Percentiles rank a stretch among this genome's conserved stretches.
Conservation (phyloP, 2,329 filamentous ascomycete genomes). For the Clonostachys sp. region DNA sequence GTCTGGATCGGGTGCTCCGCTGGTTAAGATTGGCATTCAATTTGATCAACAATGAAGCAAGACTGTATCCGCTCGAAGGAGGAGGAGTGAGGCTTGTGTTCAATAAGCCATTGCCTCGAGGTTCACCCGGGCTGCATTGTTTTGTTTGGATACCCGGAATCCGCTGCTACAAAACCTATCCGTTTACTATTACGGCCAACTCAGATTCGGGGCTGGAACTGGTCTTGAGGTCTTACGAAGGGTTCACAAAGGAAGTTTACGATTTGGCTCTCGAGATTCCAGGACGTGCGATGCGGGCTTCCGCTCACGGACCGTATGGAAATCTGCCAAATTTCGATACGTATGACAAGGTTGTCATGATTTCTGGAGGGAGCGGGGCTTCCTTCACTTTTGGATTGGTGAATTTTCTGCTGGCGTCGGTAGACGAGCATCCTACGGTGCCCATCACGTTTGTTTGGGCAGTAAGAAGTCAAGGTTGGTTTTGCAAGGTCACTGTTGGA, state of each 20-base stretch:
- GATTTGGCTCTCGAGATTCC: conserved; percentile 35
- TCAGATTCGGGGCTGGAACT: conserved; percentile 36
- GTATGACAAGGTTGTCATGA: conserved; percentile 13
- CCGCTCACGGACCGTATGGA: conserved; percentile 50
- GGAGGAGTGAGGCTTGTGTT: conserved; percentile 39
- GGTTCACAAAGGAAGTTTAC: conserved; percentile 47
- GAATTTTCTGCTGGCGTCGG: not conserved
- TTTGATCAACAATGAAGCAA: not conserved
- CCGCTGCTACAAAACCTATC: conserved; percentile 46
- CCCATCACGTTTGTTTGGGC: not conserved
- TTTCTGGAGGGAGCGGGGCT: conserved; percentile 15
- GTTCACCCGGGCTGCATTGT: conserved; percentile 31
- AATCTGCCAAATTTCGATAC: conserved; percentile 36
- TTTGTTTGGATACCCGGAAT: conserved; percentile 52
- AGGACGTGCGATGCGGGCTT: conserved; percentile 33
- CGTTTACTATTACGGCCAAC: conserved; percentile 47
- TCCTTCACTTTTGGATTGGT: conserved; percentile 13
- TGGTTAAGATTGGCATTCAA: conserved; percentile 21
- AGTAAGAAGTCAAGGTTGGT: not conserved
- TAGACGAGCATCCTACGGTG: too few species aligned
- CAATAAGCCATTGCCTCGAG: conserved; percentile 27
- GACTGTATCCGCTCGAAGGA: conserved; percentile 29
- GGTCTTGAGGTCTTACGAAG: conserved; percentile 42
- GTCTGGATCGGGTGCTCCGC: conserved; percentile 35
- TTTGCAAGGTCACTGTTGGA: not conserved